These are phyloP conservation scores for Hymenotorrendiella dingleyae DNA, from an alignment of 2,329 filamentous ascomycete genomes.

Conservation along the genomic window DNA sequence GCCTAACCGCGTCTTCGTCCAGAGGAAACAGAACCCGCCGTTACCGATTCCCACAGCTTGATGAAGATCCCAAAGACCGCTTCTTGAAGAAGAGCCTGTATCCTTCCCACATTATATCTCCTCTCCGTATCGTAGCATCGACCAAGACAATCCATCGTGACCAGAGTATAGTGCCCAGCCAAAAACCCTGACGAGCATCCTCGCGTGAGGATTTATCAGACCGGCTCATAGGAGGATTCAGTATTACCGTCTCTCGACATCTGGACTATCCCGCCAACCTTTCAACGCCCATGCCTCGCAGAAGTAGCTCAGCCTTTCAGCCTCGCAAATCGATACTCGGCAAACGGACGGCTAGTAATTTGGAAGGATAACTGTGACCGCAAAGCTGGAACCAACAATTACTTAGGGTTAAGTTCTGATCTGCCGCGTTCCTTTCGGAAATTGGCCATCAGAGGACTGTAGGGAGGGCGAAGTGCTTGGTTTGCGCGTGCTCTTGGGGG, in stretches of 20 bases:
- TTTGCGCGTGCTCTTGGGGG: conserved; percentile 31
- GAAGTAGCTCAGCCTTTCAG: conserved; percentile 46
- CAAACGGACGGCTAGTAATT: conserved; percentile 52
- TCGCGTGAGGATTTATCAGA: conserved; percentile 68
- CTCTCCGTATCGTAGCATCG: conserved; percentile 32
- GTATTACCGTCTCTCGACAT: conserved; percentile 46
- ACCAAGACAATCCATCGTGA: conserved; percentile 51
- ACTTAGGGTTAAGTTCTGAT: conserved; percentile 98
- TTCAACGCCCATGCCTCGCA: conserved; percentile 40
- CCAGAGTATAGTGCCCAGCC: conserved; percentile 63
- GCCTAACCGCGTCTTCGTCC: conserved; percentile 14
- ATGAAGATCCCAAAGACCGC: conserved; percentile 46
- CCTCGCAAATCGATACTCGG: conserved; percentile 25
- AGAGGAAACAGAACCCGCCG: conserved; percentile 26
- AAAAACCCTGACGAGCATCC: conserved; percentile 68
- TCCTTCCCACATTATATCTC: conserved; percentile 37
- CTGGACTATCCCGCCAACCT: conserved; percentile 50
- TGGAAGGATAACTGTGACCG: conserved; percentile 62
- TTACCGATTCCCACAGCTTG: conserved; percentile 21
- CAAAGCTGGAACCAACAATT: conserved; percentile 70
- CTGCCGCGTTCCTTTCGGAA: conserved; percentile 62
- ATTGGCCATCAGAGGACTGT: conserved; percentile 73
- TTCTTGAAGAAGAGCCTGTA: conserved; percentile 37
- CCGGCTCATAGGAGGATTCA: conserved; percentile 65
- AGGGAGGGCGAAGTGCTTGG: conserved; percentile 68